Percentiles rank a stretch among this genome's conserved stretches.
Evolutionary conservation across 768 basidiomycete genomes (phyloP).

Genomic region (Mycena vitilis): DNA sequence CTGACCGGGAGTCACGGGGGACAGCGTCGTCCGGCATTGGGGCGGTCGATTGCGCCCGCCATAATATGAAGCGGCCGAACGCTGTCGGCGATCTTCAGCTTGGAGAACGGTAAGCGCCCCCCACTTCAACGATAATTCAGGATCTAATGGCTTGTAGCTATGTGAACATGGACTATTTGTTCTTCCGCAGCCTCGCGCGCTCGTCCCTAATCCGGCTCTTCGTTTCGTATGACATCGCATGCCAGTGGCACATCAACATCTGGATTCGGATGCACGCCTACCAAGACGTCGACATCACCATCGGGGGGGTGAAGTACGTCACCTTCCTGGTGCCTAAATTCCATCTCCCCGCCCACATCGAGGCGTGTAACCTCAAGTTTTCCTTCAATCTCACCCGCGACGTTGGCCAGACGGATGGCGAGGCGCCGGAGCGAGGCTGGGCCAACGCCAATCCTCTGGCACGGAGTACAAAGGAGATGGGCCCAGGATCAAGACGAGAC

Average conservation of each 20-base stretch:
- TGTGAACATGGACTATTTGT: neutral
- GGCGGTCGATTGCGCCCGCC: neutral
- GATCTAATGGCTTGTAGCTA: neutral
- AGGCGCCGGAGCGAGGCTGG: conserved; percentile 1
- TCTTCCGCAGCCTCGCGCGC: neutral
- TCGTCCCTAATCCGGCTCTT: neutral
- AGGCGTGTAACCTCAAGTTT: conserved; percentile 1
- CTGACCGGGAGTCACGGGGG: no score
- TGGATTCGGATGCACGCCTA: neutral
- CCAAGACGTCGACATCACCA: neutral
- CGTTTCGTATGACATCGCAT: neutral
- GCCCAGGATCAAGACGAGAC: no score
- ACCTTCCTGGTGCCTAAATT: neutral
- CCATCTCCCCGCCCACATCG: neutral
- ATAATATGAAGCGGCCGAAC: conserved; percentile 1
- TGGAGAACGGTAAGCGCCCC: neutral
- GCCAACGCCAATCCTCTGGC: neutral
- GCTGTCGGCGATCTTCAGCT: neutral
- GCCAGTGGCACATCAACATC: neutral
- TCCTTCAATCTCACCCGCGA: neutral
- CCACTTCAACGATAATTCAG: neutral
- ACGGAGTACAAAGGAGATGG: neutral
- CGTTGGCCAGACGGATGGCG: neutral
- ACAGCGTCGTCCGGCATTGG: neutral
- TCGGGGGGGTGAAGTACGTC: neutral